Conservation (phyloP, 2,329 filamentous ascomycete species). For the Penicillium sp. region DNA sequence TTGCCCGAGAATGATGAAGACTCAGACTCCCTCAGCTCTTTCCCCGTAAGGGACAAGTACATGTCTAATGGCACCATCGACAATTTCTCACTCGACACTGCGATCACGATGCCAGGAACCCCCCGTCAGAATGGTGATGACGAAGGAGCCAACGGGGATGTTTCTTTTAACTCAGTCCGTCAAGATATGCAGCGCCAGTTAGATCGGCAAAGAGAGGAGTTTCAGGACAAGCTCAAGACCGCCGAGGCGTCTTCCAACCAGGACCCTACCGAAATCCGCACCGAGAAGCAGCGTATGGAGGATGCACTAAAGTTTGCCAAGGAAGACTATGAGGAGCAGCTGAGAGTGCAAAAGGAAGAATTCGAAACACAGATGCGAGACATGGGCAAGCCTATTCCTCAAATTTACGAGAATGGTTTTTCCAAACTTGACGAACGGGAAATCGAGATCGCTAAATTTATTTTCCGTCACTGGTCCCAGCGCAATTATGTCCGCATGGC, state of each 20-base stretch:
- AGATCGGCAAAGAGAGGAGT: constrained; percentile 82
- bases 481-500: constrained; percentile 92
- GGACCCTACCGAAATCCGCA: constrained; percentile 79
- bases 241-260: constrained; percentile 70
- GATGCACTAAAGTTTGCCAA: constrained; percentile 75
- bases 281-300: constrained; percentile 83
- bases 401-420: constrained; percentile 46
- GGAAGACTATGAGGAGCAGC: constrained; percentile 82
- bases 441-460: constrained; percentile 65
- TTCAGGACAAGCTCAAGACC: constrained; percentile 71
- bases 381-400: constrained; percentile 61
- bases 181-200: constrained; percentile 83
- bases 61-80: constrained; percentile 92
- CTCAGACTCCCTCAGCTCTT: constrained; percentile 83
- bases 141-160: constrained; percentile 55
- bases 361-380: constrained; percentile 84
- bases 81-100: constrained; percentile 93
- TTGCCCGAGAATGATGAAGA: constrained; percentile 68
- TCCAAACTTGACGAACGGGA: constrained; percentile 68
- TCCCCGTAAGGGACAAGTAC: constrained; percentile 88
- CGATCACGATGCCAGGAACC: constrained; percentile 90
- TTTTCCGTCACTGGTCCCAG: constrained; percentile 73
- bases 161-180: constrained; percentile 69
- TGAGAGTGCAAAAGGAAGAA: constrained; percentile 78
- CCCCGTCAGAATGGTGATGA: constrained; percentile 69